Evolutionary conservation across 306 rosid species (phyloP).

Genomic region (Vachellia collinsii): DNA sequence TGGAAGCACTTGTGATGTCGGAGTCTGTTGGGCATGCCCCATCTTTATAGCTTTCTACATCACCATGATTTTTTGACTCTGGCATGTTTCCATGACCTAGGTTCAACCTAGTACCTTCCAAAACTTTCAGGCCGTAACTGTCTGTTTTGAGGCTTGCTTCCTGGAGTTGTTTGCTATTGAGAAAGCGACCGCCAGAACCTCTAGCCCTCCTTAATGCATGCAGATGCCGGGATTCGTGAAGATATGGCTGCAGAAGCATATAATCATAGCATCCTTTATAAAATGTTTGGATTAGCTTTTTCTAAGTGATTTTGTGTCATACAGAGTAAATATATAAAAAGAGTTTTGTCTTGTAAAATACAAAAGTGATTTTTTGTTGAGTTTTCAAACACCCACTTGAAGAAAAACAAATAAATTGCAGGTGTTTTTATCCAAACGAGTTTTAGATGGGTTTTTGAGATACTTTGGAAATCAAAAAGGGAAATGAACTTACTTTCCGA

Average conservation of each 20-base stretch:
- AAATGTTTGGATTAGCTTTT: too few relatives aligned
- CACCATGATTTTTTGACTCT: constrained; percentile 42
- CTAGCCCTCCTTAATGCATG: constrained; percentile 81
- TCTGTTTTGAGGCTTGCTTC: constrained; percentile 37
- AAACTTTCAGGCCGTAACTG: constrained; percentile 34
- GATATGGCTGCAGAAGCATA: constrained; percentile 67
- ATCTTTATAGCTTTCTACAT: constrained; percentile 44
- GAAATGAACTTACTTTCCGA: constrained; percentile 59
- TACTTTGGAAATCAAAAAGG: background rate
- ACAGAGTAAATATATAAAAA: too few relatives aligned
- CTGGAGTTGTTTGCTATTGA: constrained; percentile 52
- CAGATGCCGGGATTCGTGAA: constrained; percentile 75
- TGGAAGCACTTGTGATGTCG: constrained; percentile 33
- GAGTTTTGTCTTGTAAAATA: too few relatives aligned
- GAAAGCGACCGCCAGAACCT: constrained; percentile 81
- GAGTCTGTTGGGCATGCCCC: constrained; percentile 41
- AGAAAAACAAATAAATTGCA: background rate
- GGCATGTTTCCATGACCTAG: constrained; percentile 35
- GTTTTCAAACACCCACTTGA: too few relatives aligned
- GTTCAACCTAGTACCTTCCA: constrained; percentile 38
- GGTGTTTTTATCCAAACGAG: background rate
- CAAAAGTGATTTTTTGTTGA: too few relatives aligned
- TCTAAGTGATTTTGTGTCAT: too few relatives aligned
- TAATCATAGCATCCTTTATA: background rate
- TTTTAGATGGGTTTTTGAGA: background rate